A percentile compares a stretch with the other conserved stretches of the same genome.
phyloP scores from a whole-genome alignment of 192 early-diverging fungal species.

The Gaertneriomyces semiglobifer region DNA sequence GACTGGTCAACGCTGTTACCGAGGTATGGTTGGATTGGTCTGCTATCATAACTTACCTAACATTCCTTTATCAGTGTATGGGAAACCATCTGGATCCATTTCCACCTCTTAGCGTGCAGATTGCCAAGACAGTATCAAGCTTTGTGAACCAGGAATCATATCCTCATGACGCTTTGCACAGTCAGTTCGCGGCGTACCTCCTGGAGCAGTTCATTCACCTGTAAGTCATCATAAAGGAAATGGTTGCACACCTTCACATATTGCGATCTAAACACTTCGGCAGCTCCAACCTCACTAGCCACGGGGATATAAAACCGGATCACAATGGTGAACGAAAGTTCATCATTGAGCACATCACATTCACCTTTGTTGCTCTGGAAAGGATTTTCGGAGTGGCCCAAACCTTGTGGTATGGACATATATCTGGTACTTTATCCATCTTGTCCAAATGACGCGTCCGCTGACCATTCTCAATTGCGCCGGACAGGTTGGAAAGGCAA shows the following conservation, averaged over 20 bases:
- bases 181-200: not conserved
- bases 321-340: slow-evolving; percentile 5
- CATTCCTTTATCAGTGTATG: not conserved
- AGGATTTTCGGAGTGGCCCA: not conserved
- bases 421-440: too few relatives aligned
- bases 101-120: not conserved
- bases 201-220: not conserved
- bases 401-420: not conserved
- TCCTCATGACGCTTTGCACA: not conserved
- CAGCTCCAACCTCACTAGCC: not conserved
- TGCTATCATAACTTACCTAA: too few relatives aligned
- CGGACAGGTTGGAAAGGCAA: not conserved
- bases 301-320: not conserved
- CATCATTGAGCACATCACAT: not conserved
- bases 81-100: not conserved
- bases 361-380: not conserved
- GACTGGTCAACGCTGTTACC: too few relatives aligned
- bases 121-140: not conserved
- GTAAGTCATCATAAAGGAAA: not conserved
- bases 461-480: too few relatives aligned
- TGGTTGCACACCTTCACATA: not conserved
- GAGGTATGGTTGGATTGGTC: too few relatives aligned
- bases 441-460: too few relatives aligned
- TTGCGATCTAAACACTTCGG: not conserved
- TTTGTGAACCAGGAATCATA: not conserved